Conservation (phyloP, 441 rosid genomes). For the Pelargonium cotyledonis region DNA sequence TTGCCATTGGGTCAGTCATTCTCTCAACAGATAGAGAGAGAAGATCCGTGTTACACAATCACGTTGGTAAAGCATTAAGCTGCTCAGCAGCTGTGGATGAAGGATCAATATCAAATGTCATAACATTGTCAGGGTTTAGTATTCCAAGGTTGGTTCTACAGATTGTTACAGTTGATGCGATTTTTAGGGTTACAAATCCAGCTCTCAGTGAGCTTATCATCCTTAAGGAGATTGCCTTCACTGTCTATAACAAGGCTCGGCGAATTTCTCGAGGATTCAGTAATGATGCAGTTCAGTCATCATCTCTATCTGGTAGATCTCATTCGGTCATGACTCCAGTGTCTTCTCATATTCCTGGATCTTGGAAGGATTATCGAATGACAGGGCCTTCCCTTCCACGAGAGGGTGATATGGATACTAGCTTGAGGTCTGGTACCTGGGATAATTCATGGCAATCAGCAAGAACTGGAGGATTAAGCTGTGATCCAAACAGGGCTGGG, state of each 20-base stretch:
- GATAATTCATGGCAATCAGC: constrained; percentile 87
- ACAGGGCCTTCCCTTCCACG: constrained; percentile 73
- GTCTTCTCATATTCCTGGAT: constrained; percentile 55
- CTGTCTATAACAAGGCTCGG: constrained; percentile 93
- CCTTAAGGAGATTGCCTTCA: constrained; percentile 96
- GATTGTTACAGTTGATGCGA: constrained; percentile 88
- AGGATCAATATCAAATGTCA: constrained; percentile 73
- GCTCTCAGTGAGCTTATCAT: constrained; percentile 73
- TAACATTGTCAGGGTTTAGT: constrained; percentile 85
- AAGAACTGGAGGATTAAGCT: constrained; percentile 71
- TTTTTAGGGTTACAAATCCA: constrained; percentile 92
- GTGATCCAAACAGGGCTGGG: constrained; percentile 80
- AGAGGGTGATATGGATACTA: constrained; percentile 87
- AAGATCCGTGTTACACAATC: constrained; percentile 62
- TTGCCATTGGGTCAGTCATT: constrained; percentile 76
- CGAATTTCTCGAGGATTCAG: constrained; percentile 76
- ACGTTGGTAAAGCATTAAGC: constrained; percentile 83
- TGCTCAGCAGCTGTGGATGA: constrained; percentile 86
- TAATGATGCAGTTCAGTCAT: constrained; percentile 48
- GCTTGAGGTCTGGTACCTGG: constrained; percentile 76
- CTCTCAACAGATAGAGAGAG: constrained; percentile 64
- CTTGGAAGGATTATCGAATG: constrained; percentile 96
- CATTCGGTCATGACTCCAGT: constrained; percentile 54
- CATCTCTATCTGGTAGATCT: constrained; percentile 63
- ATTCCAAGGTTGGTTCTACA: constrained; percentile 84